Percentiles rank a stretch among this genome's conserved stretches.
phyloP scores from a whole-genome alignment of 225 moss, liverwort and hornwort species.

The Ulota crispa region DNA sequence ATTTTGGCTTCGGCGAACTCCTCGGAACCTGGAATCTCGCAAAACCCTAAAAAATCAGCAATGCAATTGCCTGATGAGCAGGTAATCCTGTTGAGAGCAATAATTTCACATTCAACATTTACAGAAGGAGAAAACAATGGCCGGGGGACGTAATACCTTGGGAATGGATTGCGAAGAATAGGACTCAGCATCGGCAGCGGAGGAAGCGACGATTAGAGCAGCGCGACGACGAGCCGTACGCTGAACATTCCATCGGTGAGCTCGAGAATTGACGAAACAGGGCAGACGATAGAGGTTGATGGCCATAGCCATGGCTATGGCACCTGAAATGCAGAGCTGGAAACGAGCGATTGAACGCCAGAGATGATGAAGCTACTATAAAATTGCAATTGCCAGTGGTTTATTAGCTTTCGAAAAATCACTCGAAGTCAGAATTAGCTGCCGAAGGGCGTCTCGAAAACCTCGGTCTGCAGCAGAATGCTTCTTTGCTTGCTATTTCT shows the following conservation, averaged over 20 bases:
- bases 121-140: neutral
- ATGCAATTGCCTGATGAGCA: neutral
- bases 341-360: neutral
- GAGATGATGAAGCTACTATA: neutral
- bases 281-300: slow-evolving; percentile 25
- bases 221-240: slow-evolving; percentile 5
- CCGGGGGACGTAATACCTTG: neutral
- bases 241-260: slow-evolving; percentile 3
- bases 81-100: too few species aligned
- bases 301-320: slow-evolving; percentile 22
- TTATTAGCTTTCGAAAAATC: neutral
- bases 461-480: neutral
- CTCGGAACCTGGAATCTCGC: slow-evolving; percentile 32
- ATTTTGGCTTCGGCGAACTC: slow-evolving; percentile 35
- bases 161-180: slow-evolving; percentile 32
- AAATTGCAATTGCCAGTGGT: neutral
- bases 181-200: slow-evolving; percentile 24
- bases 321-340: neutral
- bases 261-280: slow-evolving; percentile 14
- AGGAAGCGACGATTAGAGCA: slow-evolving; percentile 29
- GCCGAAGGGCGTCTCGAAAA: slow-evolving; percentile 21
- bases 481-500: slow-evolving; percentile 15
- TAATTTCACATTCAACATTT: neutral
- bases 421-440: neutral
- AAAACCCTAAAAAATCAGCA: slow-evolving; percentile 9